A percentile compares a stretch with the other conserved stretches of the same genome.
Conservation (phyloP, 78 protist genomes). For the Mastigamoeba balamuthi region DNA sequence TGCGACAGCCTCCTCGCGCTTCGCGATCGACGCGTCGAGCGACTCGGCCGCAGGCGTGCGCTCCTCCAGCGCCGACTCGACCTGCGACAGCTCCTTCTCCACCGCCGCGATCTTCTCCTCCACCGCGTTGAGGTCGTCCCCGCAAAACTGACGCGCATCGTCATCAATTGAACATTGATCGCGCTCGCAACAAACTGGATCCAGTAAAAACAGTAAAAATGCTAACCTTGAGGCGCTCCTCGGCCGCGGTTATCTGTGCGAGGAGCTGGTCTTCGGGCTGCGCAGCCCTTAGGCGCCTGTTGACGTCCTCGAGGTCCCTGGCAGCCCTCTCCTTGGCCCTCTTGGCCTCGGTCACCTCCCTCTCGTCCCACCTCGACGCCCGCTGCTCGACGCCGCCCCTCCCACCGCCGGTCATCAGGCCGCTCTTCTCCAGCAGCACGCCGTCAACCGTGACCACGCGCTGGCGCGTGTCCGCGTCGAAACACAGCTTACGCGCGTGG, state of each 20-base stretch:
- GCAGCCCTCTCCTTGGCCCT: slow-evolving; percentile 7
- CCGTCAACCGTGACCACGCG: slow-evolving; percentile 83
- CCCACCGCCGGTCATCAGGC: slow-evolving; percentile 90
- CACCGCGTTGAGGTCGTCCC: background rate
- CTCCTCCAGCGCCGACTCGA: too few species aligned
- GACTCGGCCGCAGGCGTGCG: background rate
- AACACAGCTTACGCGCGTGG: slow-evolving; percentile 69
- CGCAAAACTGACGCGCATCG: too few species aligned
- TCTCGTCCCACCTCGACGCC: slow-evolving; percentile 31
- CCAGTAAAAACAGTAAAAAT: too few species aligned
- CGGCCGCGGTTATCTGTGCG: too few species aligned
- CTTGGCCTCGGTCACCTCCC: slow-evolving; percentile 18
- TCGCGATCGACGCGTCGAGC: background rate
- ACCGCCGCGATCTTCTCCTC: background rate
- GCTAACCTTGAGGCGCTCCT: too few species aligned
- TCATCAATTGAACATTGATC: too few species aligned
- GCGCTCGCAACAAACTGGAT: too few species aligned
- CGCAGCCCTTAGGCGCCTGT: background rate
- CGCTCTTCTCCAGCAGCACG: slow-evolving; percentile 68
- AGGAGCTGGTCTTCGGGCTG: background rate
- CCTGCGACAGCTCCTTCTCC: background rate
- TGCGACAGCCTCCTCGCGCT: background rate
- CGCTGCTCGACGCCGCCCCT: background rate
- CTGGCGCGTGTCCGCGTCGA: background rate
- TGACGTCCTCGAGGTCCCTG: background rate